Percentiles rank a stretch among this genome's conserved stretches.
Evolutionary conservation across 768 basidiomycete genomes (phyloP).

Genomic region (Trametes punicea): DNA sequence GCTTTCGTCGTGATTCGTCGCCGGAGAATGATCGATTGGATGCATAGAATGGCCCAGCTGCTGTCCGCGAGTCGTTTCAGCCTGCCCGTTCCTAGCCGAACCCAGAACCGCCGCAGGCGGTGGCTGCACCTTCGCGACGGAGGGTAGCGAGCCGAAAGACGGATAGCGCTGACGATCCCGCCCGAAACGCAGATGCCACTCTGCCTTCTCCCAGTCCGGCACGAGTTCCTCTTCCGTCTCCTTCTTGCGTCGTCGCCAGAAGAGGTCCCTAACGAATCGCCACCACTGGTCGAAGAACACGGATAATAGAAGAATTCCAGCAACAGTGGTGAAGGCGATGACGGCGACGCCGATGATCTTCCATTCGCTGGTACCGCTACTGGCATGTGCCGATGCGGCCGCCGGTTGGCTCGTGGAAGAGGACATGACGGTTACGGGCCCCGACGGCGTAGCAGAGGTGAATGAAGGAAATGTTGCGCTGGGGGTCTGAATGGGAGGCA

Average conservation of each 20-base stretch:
- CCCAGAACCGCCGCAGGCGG: neutral
- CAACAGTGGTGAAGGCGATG: conserved; percentile 59
- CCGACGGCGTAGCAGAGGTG: neutral
- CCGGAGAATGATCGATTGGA: neutral
- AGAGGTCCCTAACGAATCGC: conserved; percentile 52
- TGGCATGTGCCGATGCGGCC: neutral
- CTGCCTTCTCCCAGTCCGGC: conserved; percentile 60
- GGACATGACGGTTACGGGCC: neutral
- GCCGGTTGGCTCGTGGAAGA: neutral
- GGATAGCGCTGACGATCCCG: conserved; percentile 29
- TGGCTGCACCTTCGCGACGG: conserved; percentile 4
- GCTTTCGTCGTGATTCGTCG: neutral
- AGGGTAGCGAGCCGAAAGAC: conserved; percentile 26
- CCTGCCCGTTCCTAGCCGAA: neutral
- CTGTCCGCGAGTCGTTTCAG: neutral
- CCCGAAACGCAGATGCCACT: conserved; percentile 47
- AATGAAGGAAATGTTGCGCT: neutral
- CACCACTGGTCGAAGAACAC: conserved; percentile 74
- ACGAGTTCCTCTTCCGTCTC: conserved; percentile 51
- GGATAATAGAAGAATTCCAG: conserved; percentile 49
- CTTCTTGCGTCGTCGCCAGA: conserved; percentile 35
- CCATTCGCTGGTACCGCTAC: conserved; percentile 50
- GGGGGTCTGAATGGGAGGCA: neutral
- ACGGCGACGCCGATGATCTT: conserved; percentile 68
- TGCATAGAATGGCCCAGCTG: neutral